These are phyloP conservation scores for Porcisia deanei DNA, from an alignment of 208 protist species.

Conservation along the genomic window DNA sequence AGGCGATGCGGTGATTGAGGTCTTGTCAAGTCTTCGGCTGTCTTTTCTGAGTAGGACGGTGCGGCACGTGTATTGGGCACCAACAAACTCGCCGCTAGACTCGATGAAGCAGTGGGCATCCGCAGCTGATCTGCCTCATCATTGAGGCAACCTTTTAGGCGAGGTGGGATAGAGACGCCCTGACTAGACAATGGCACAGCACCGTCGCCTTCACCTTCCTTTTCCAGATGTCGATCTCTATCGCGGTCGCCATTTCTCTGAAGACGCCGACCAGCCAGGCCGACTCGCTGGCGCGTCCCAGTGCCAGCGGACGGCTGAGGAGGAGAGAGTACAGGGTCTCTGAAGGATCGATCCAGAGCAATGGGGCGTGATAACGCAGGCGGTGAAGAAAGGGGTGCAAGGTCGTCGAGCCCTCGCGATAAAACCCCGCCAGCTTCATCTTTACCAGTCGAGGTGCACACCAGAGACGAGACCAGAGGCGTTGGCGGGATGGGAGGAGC, in stretches of 20 bases:
- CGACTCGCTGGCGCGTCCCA: not conserved
- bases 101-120: not conserved
- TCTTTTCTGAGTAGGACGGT: not conserved
- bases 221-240: not conserved
- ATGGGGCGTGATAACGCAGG: not conserved
- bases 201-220: not conserved
- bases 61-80: too few relatives aligned
- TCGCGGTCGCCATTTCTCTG: not conserved
- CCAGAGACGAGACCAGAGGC: not conserved
- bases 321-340: not conserved
- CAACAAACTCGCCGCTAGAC: not conserved
- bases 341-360: too few relatives aligned
- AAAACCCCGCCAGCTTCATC: not conserved
- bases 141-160: not conserved
- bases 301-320: not conserved
- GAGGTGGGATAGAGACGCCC: not conserved
- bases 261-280: not conserved
- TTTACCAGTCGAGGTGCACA: not conserved
- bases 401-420: not conserved
- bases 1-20: conserved; percentile 1
- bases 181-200: not conserved
- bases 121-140: not conserved
- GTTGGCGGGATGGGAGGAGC: not conserved
- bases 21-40: not conserved
- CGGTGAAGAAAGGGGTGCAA: not conserved